Conservation (phyloP, 768 basidiomycete species). For the Lentinula guzmanii region DNA sequence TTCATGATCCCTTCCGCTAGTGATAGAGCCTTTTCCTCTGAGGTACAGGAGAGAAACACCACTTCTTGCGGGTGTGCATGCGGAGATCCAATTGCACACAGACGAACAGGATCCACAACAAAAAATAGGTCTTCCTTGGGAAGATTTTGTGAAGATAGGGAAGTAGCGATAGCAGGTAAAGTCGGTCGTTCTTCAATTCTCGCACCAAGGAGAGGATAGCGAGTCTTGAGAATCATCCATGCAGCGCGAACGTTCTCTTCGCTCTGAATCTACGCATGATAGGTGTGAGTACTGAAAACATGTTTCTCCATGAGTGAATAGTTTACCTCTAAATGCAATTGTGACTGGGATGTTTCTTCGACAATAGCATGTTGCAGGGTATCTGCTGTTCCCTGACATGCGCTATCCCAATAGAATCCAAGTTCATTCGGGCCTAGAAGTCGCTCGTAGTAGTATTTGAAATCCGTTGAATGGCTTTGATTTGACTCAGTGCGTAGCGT, state of each 20-base stretch:
- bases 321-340: conserved; percentile 9
- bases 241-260: conserved; percentile 29
- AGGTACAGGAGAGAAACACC: conserved; percentile 23
- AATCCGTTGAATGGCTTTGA: neutral
- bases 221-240: conserved; percentile 43
- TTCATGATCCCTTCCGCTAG: conserved; percentile 23
- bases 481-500: neutral
- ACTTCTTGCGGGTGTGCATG: conserved; percentile 32
- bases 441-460: conserved; percentile 14
- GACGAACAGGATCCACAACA: conserved; percentile 30
- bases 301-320: conserved; percentile 8
- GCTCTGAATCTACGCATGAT: neutral
- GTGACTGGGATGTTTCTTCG: neutral
- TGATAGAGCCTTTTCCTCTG: conserved; percentile 25
- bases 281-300: conserved; percentile 4
- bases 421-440: conserved; percentile 17
- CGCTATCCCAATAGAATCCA: conserved; percentile 15
- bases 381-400: conserved; percentile 22
- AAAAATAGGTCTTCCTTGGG: conserved; percentile 28
- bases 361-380: conserved; percentile 26
- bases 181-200: conserved; percentile 21
- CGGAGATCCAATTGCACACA: conserved; percentile 12
- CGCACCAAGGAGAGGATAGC: conserved; percentile 44
- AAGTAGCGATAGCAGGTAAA: neutral
- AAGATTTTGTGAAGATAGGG: conserved; percentile 8